Evolutionary conservation across 306 rosid species (phyloP), one percentile per base, ranked within the genome.

Genomic region (Sechiopsis laciniata): DNA sequence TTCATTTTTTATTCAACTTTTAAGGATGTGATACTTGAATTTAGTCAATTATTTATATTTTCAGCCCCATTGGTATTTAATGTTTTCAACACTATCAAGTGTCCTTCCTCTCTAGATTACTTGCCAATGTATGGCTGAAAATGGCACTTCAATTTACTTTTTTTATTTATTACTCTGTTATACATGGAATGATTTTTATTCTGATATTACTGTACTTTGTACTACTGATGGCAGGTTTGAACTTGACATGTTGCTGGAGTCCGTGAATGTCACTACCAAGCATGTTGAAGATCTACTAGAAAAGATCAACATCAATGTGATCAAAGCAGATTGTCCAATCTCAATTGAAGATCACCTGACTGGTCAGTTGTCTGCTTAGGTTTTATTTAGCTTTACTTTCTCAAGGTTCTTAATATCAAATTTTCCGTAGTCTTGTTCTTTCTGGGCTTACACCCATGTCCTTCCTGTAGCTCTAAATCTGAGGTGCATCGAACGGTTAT

Each of bases 161-260:
- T 66, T 35, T 12, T 22, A 15, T 68, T 56, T 45, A 46, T 63
- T 56, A 75, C 70, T 6, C 26, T 63, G 46, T 7, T 16, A 61
- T 15, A 61, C 45, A 61, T 32, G 68, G 68, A 29, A 59, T 45
- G 35, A 1, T 54, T 42, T 42, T 8, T 42, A 42, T 42, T 42
- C 48, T 26, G 54, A 71, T 71, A 58, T 70, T 63, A 74, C 71
- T 88, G 87, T 84, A 24, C 67, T 74, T 77, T 61, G 56, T 75
- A 70, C 84, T 55, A 22, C 9, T 77, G 61, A 46, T 78, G 65
- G 77, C 92, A 95, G 99, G 90, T 95, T 95, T 82, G 99, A 95
- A 82, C 90, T 95, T 14, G 99, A 95, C 82, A 95, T 95, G 99
- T 79, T 95, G 88, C 82, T 95, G 78, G 99, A 95, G 88, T 95